These are phyloP conservation scores for Sparassis latifolia DNA, from an alignment of 1,284 basidiomycete species.

Conservation along the genomic window DNA sequence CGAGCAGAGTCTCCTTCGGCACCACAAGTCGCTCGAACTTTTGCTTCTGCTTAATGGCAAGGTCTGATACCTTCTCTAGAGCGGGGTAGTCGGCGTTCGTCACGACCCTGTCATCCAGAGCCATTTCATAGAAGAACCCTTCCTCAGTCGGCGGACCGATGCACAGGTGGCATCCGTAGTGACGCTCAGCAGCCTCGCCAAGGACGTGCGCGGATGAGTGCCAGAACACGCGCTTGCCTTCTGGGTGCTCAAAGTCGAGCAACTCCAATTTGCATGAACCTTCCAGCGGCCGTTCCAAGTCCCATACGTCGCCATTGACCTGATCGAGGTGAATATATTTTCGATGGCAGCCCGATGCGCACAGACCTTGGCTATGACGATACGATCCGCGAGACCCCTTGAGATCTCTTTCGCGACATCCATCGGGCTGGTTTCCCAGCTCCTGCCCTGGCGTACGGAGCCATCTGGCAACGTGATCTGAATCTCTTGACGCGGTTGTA, in stretches of 20 bases:
- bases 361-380: conserved; percentile 88
- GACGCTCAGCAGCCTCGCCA: conserved; percentile 95
- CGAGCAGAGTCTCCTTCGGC: conserved; percentile 87
- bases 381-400: conserved; percentile 82
- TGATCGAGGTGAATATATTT: conserved; percentile 20
- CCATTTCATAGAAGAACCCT: conserved; percentile 99
- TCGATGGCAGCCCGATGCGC: neutral
- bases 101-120: conserved; percentile 71
- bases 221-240: conserved; percentile 98
- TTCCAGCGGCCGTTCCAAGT: conserved; percentile 92
- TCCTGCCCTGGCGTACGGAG: conserved; percentile 73
- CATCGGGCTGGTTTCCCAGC: conserved; percentile 97
- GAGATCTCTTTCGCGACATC: conserved; percentile 85
- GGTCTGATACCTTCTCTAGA: conserved; percentile 86
- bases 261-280: conserved; percentile 76
- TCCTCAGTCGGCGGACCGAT: conserved; percentile 97
- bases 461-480: conserved; percentile 87
- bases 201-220: conserved; percentile 98
- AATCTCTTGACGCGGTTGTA: conserved; percentile 84
- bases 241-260: conserved; percentile 92
- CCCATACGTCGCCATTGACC: conserved; percentile 91
- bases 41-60: conserved; percentile 94
- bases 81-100: conserved; percentile 79
- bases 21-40: conserved; percentile 93
- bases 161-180: conserved; percentile 97